Conservation (phyloP, 805 yeast species). For the Saccharomycopsis javanensis region DNA sequence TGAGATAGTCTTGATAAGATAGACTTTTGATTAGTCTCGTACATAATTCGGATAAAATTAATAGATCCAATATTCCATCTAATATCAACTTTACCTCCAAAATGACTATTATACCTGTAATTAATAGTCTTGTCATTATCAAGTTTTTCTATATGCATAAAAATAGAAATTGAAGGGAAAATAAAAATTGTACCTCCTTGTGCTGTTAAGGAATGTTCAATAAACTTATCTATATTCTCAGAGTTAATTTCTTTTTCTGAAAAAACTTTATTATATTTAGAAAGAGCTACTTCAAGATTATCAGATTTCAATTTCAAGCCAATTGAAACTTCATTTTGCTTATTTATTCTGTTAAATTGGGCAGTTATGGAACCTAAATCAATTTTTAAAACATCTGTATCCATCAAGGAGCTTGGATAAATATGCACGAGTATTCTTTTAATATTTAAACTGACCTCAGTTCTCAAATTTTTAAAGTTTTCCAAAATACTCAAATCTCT, state of each 20-base stretch:
- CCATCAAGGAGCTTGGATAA: constrained; percentile 76
- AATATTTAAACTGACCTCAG: constrained; percentile 55
- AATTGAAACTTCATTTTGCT: constrained; percentile 28
- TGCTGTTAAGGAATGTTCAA: constrained; percentile 45
- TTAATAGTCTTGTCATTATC: constrained; percentile 45
- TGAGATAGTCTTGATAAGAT: constrained; percentile 47
- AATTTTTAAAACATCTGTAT: constrained; percentile 62
- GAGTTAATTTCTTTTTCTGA: constrained; percentile 39
- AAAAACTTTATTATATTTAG: constrained; percentile 43
- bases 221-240: constrained; percentile 45
- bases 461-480: constrained; percentile 34
- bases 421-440: constrained; percentile 51
- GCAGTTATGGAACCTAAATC: constrained; percentile 46
- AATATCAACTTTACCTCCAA: constrained; percentile 85
- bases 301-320: constrained; percentile 51
- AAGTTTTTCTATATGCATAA: constrained; percentile 68
- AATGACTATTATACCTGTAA: constrained; percentile 58
- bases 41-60: constrained; percentile 85
- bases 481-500: constrained; percentile 17
- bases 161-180: constrained; percentile 65
- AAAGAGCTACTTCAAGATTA: constrained; percentile 58
- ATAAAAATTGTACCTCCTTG: constrained; percentile 72
- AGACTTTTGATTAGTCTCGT: constrained; percentile 74
- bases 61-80: constrained; percentile 93
- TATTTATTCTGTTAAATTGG: constrained; percentile 34